These are phyloP conservation scores for Aspergillus ibericus DNA, from an alignment of 2,329 filamentous ascomycete genomes.

Conservation along the genomic window DNA sequence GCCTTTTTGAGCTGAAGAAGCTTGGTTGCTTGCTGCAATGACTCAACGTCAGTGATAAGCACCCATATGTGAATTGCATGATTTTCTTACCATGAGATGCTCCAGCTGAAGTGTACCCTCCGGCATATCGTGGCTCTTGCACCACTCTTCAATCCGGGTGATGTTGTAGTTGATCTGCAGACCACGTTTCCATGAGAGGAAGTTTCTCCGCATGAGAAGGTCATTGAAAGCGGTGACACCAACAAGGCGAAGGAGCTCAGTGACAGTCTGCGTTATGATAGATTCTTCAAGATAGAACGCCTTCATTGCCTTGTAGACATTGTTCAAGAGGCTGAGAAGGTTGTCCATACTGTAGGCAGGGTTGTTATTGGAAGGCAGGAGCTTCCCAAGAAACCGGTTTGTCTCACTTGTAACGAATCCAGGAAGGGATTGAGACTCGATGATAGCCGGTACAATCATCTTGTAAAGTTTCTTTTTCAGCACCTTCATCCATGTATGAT, in stretches of 20 bases:
- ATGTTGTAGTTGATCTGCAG: slow-evolving; percentile 99
- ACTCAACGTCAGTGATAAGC: slow-evolving; percentile 1
- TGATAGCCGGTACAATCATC: slow-evolving; percentile 99
- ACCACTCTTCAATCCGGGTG: slow-evolving; percentile 98
- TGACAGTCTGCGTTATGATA: slow-evolving; percentile 94
- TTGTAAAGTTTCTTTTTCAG: slow-evolving; percentile 99
- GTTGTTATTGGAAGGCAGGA: slow-evolving; percentile 82
- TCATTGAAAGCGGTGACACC: slow-evolving; percentile 99
- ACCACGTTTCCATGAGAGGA: slow-evolving; percentile 98
- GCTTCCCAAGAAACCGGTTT: slow-evolving; percentile 96
- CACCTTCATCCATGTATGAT: slow-evolving; percentile 99
- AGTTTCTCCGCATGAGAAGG: slow-evolving; percentile 94
- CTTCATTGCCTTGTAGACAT: slow-evolving; percentile 98
- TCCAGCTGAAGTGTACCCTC: slow-evolving; percentile 96
- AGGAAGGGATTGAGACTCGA: slow-evolving; percentile 95
- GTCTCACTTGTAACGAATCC: slow-evolving; percentile 99
- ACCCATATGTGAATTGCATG: no score
- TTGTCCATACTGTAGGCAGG: slow-evolving; percentile 99
- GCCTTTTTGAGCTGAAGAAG: slow-evolving; percentile 98
- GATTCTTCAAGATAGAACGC: slow-evolving; percentile 95
- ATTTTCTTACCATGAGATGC: slow-evolving; percentile 79
- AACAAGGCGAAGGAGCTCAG: slow-evolving; percentile 86
- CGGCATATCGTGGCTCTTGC: slow-evolving; percentile 99
- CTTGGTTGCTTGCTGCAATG: slow-evolving; percentile 84
- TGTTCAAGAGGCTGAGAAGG: slow-evolving; percentile 90